A percentile compares a stretch with the other conserved stretches of the same genome.
These are phyloP conservation scores for Cutaneotrichosporon sp. DNA, from an alignment of 1,284 basidiomycete species.

Conservation along the genomic window DNA sequence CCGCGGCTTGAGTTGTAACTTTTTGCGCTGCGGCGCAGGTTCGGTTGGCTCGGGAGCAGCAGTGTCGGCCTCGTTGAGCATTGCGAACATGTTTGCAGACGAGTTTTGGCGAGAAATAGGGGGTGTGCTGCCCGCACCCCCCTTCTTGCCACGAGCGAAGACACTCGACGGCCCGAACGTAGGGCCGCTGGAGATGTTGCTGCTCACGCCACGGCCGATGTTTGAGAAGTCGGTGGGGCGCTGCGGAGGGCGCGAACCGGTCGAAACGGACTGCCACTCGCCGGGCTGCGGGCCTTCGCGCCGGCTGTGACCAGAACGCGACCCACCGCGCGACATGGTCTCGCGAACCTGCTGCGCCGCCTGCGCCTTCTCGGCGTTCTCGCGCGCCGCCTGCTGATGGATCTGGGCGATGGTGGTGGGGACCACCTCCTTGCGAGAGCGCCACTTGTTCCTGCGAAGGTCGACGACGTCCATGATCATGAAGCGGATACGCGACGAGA, in stretches of 20 bases:
- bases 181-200: conserved; percentile 67
- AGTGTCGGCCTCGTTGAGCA: conserved; percentile 64
- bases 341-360: conserved; percentile 57
- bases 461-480: conserved; percentile 94
- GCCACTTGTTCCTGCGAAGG: conserved; percentile 79
- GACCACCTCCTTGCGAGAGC: conserved; percentile 68
- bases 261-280: conserved; percentile 79
- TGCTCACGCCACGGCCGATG: conserved; percentile 73
- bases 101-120: conserved; percentile 75
- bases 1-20: conserved; percentile 67
- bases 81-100: conserved; percentile 79
- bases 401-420: conserved; percentile 86
- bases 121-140: conserved; percentile 59
- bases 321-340: conserved; percentile 74
- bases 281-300: conserved; percentile 62
- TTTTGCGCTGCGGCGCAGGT: conserved; percentile 65
- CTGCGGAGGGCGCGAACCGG: conserved; percentile 55
- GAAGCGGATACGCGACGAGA: conserved; percentile 86
- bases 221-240: conserved; percentile 70
- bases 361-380: conserved; percentile 71
- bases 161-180: conserved; percentile 84
- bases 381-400: conserved; percentile 73
- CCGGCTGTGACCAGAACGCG: conserved; percentile 72
- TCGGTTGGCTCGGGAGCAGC: conserved; percentile 44
- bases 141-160: conserved; percentile 67